These are phyloP conservation scores for Cajanus cajan DNA, from an alignment of 306 rosid genomes.

Conservation along the genomic window DNA sequence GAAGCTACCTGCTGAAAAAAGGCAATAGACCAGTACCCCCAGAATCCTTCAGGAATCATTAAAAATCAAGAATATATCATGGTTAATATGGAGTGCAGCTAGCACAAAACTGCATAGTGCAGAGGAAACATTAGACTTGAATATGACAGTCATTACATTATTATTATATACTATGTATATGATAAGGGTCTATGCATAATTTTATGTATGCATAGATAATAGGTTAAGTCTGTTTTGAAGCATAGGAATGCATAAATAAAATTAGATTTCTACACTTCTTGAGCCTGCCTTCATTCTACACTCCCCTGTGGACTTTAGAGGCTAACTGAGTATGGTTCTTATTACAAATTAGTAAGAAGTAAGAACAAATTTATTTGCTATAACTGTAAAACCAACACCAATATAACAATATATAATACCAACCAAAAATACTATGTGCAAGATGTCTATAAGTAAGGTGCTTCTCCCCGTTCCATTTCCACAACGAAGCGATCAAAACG, in stretches of 20 bases:
- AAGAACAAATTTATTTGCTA: background rate
- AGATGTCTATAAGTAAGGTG: conserved; percentile 66
- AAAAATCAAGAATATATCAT: conserved; percentile 7
- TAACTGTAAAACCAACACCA: background rate
- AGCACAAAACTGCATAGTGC: background rate
- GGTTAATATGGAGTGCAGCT: background rate
- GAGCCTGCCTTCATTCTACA: background rate
- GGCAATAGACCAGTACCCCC: conserved; percentile 82
- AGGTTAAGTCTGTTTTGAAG: background rate
- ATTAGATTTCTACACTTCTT: background rate
- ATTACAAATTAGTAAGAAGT: background rate
- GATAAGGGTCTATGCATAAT: background rate
- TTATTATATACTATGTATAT: background rate
- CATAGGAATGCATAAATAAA: background rate
- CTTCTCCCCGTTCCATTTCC: conserved; percentile 81
- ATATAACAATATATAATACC: conserved; percentile 25
- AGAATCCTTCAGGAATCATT: conserved; percentile 50
- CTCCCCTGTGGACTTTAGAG: background rate
- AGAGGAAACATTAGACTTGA: background rate
- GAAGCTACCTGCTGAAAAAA: conserved; percentile 80
- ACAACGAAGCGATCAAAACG: conserved; percentile 66
- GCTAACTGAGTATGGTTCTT: background rate
- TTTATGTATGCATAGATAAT: background rate
- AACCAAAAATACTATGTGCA: conserved; percentile 61
- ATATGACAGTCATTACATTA: background rate